These are phyloP conservation scores for Myriosclerotinia curreyana DNA, from an alignment of 2,329 filamentous ascomycete genomes.

Conservation along the genomic window DNA sequence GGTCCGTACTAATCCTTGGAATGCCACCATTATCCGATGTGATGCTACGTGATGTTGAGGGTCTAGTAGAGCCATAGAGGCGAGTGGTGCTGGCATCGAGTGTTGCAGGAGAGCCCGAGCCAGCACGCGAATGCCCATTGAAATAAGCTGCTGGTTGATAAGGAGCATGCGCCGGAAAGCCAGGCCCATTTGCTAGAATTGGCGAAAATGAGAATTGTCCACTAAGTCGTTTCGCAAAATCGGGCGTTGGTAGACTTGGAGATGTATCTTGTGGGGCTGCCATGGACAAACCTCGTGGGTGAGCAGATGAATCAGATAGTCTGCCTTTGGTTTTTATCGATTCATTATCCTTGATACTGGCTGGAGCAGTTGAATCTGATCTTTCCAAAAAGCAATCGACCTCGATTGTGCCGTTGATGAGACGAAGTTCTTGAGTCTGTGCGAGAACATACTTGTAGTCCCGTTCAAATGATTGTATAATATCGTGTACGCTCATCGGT, in stretches of 20 bases:
- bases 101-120: conserved; percentile 56
- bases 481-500: conserved; percentile 66
- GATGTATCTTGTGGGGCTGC: conserved; percentile 55
- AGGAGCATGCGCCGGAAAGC: conserved; percentile 51
- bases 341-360: conserved; percentile 9
- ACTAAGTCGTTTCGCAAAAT: conserved; percentile 63
- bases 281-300: conserved; percentile 58
- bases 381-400: conserved; percentile 13
- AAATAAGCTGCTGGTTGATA: conserved; percentile 52
- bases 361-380: conserved; percentile 33
- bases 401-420: conserved; percentile 68
- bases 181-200: conserved; percentile 44
- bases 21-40: conserved; percentile 48
- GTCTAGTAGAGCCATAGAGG: conserved; percentile 42
- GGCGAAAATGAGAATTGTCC: conserved; percentile 64
- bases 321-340: conserved; percentile 29
- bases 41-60: conserved; percentile 59
- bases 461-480: conserved; percentile 72
- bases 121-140: conserved; percentile 50
- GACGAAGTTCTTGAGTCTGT: conserved; percentile 65
- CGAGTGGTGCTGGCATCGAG: conserved; percentile 48
- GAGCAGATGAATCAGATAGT: conserved; percentile 38
- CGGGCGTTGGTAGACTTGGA: conserved; percentile 61
- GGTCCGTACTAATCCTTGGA: conserved; percentile 53
- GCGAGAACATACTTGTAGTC: conserved; percentile 77